Evolutionary conservation across 768 basidiomycete genomes (phyloP), one percentile per base, ranked within the genome.

Genomic region (Pisolithus marmoratus): DNA sequence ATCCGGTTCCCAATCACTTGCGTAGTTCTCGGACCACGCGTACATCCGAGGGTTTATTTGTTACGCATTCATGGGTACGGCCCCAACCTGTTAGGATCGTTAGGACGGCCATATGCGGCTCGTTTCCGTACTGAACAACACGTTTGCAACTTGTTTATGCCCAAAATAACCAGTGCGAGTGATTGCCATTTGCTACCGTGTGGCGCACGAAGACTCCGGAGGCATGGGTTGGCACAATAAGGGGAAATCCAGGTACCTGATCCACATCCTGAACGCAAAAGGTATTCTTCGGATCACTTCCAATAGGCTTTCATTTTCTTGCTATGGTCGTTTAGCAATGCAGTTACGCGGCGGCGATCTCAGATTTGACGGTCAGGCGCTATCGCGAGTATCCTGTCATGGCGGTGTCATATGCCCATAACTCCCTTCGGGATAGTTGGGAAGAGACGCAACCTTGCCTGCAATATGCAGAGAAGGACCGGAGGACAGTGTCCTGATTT

Each of bases 121-220:
- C 56, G 2, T 29, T 54, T 53, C 5, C 50, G 36, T 55, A 53
- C 23, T 15, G 23, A 12, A 56, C 52, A 11, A 54, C 60, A 23
- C 63, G 60, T 27, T 45, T 57, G 60, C 63, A 65, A 4, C 58
- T 63, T 5, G 63, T 53, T 55, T 63, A 63, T 11, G 63, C 54
- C 63, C 63, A 63, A 15, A 60, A 58, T 3, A 56, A 63, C 50
- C 53, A 64, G 24, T 9, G 26, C 1, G 54, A 20, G 41, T n/a
- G 22, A 22, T 22, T 20, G 1, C 17, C 6, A 19, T 43, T 9
- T 14, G 27, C 27, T 3, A 6, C 17, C 27, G 26, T 36, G 2
- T 63, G 60, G 9, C 56, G 53, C 5, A 43, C 24, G 38, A 54
- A 49, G 2, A 42, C 11, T 14, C 50, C 14, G 31, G 1, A 57